Evolutionary conservation across 2,329 filamentous ascomycete species (phyloP), one percentile per base, ranked within the genome.

Genomic region (Periglandula ipomoeae): DNA sequence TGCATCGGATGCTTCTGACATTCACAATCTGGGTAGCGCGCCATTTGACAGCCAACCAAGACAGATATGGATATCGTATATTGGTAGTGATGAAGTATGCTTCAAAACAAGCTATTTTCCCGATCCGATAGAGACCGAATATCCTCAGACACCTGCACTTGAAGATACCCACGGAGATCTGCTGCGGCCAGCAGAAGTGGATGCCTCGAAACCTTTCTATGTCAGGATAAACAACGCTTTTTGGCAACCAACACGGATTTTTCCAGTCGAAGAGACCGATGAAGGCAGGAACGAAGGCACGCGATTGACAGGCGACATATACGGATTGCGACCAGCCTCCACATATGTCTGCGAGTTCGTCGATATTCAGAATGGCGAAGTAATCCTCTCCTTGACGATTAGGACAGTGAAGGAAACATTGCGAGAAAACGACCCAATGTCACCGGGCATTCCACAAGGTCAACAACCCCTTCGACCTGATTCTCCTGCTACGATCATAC

Each of bases 261-360:
- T 76, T 50, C 70, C 74, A 26, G 67, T 77, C 32, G 35, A 40
- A 5, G 40, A 38, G 27, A 34, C 37, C 17, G 49, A 65, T 20
- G 60, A 66, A 41, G 53, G 53, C 15, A 56, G 64, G 6, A 61
- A 62, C 34, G 58, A 61, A 4, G 53, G 65, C 39, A 74, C 74
- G 41, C 74, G 77, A 42, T 90, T 84, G 82, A 80, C 78, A 24
- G 87, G 85, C 9, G 80, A 83, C 53, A 82, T 84, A n/a, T 83
- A 82, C 56, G 80, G 79, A 26, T 68, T 84, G 46, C 78, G 85
- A 17, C 83, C 87, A 7, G 72, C 84, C 56, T 87, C 84, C 50
- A 89, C 83, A 65, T 91, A 90, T 65, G 79, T 82, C 54, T 87
- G 81, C 66, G 85, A 91, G 63, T 87, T 90, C 61, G 78, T 90